A percentile compares a stretch with the other conserved stretches of the same genome.
These are phyloP conservation scores for Inosperma sp. DNA, from an alignment of 768 basidiomycete species.

Conservation along the genomic window DNA sequence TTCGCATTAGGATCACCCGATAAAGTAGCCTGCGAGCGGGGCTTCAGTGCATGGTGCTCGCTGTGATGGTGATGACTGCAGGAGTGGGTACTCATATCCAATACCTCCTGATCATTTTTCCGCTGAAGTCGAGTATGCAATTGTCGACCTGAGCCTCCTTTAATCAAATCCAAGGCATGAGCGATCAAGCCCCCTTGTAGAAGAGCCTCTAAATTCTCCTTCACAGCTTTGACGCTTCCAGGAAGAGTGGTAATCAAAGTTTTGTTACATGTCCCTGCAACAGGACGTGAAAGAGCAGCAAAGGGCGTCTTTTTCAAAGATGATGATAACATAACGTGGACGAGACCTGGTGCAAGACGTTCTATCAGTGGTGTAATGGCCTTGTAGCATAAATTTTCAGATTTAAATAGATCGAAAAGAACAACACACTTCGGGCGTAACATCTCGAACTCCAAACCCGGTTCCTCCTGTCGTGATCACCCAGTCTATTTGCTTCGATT, in stretches of 20 bases:
- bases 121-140: conserved; percentile 51
- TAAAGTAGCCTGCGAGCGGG: conserved; percentile 44
- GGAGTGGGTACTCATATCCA: conserved; percentile 36
- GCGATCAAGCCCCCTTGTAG: conserved; percentile 52
- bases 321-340: conserved; percentile 63
- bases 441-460: conserved; percentile 76
- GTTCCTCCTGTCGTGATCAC: conserved; percentile 86
- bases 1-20: conserved; percentile 68
- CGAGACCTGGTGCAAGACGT: conserved; percentile 64
- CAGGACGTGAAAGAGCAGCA: conserved; percentile 77
- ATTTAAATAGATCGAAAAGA: no score
- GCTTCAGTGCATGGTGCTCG: conserved; percentile 44
- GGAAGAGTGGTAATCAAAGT: conserved; percentile 79
- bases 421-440: conserved; percentile 70
- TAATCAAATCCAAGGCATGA: conserved; percentile 70
- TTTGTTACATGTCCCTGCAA: conserved; percentile 66
- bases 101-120: conserved; percentile 14
- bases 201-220: conserved; percentile 66
- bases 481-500: conserved; percentile 53
- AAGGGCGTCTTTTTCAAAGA: conserved; percentile 74
- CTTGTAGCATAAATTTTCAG: conserved; percentile 27
- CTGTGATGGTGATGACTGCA: conserved; percentile 34
- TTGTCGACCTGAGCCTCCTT: conserved; percentile 58
- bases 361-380: conserved; percentile 62
- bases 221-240: conserved; percentile 81